Percentiles rank a stretch among this genome's conserved stretches.
Evolutionary conservation across 768 basidiomycete genomes (phyloP).

Genomic region (Tylopilus sp.): DNA sequence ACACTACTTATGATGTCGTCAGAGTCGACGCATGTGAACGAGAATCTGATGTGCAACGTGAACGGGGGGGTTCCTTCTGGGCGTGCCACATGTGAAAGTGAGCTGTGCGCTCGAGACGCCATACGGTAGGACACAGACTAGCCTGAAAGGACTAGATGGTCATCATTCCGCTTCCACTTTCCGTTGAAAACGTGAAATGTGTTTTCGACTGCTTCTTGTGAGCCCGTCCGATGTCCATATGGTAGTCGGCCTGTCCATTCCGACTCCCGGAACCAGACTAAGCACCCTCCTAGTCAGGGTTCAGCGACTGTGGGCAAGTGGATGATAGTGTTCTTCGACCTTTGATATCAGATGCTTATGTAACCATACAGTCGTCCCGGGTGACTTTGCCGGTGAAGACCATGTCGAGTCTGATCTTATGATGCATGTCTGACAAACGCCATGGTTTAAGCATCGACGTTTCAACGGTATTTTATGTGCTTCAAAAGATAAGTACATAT

Average conservation of each 20-base stretch:
- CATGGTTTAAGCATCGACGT: too few relatives aligned
- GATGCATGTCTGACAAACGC: too few relatives aligned
- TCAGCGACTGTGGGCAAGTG: not conserved
- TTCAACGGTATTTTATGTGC: too few relatives aligned
- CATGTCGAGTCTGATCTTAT: too few relatives aligned
- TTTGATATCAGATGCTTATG: not conserved
- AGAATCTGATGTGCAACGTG: not conserved
- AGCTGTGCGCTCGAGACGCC: not conserved
- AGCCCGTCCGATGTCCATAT: not conserved
- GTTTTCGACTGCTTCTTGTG: not conserved
- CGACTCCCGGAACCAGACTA: too few relatives aligned
- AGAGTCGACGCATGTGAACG: not conserved
- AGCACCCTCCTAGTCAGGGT: not conserved
- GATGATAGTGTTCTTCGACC: too few relatives aligned
- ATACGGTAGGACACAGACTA: not conserved
- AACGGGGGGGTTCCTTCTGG: not conserved
- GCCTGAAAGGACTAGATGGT: not conserved
- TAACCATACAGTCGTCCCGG: not conserved
- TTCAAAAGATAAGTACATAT: too few relatives aligned
- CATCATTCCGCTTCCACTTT: not conserved
- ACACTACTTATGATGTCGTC: slow-evolving; percentile 1
- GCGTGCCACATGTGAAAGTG: not conserved
- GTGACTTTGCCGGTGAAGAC: too few relatives aligned
- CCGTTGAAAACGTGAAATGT: slow-evolving; percentile 1
- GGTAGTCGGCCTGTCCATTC: too few relatives aligned